Base-by-base conservation (phyloP, 1,139 yeast genomes). In the Blastobotrys indianensis region DNA sequence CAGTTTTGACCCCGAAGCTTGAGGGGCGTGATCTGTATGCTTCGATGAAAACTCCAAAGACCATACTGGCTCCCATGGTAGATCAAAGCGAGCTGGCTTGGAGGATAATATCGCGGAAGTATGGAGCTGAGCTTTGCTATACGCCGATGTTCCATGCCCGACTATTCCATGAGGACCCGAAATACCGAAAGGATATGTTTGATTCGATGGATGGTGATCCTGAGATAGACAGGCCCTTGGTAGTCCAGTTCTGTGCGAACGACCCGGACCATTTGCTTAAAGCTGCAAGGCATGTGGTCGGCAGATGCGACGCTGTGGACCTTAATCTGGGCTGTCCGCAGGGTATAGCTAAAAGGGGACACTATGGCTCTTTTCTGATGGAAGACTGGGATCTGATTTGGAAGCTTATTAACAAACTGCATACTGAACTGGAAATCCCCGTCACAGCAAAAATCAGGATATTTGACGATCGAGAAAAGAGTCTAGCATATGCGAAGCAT, bases 111-210 rank as follows among this genome's bases (percentile, higher is more conserved):
- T 85, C 95, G 2, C 74, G 97, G 50, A 73, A 77, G 53, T 83
- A 90, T 60, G 99, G 98, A 1, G 98, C 98, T 0, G 86, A 90
- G 4, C 69, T 94, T 36, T 87, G 97, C 59, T 94, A 90, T 59
- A 86, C 98, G 0, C 98, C 99, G 2, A 94, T 94, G 99, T 77
- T 84, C 55, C 97, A 94, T 65, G 95, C 98, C 3, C 74, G 90
- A 44, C 69, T 88, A 35, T 94, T 94, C 68, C 94, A 94, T 23
- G 85, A 85, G 2, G 84, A 83, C 45, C 84, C 80, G 49, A 84
- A 85, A 58, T 92, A 92, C 62, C 73, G 97, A 41, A 69, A 70
- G 32, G 85, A 79, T 50, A 83, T 83, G 83, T 83, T 94, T 79
- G 69, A 80, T 41, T 77, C 76, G 8, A 59, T 75, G 53, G 97